phyloP scores from a whole-genome alignment of 257 asterid genomes.

The Plantago elongata region DNA sequence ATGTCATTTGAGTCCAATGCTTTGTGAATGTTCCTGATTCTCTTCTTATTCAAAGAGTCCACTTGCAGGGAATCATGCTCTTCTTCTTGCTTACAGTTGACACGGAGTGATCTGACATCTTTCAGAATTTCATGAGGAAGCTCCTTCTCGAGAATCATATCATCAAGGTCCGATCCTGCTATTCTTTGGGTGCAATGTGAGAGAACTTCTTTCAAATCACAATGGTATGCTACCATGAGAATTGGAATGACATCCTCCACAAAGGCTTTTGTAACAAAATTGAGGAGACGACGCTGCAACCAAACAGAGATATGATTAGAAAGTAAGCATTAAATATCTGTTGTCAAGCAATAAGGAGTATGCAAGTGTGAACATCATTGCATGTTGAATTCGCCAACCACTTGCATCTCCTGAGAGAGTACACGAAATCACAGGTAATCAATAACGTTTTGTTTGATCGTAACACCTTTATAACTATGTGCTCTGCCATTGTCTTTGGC shows the following conservation, averaged over 20 bases:
- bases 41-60: constrained; percentile 42
- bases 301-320: constrained; percentile 12
- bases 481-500: too few species aligned
- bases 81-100: constrained; percentile 32
- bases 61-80: constrained; percentile 32
- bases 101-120: constrained; percentile 41
- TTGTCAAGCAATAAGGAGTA: not conserved
- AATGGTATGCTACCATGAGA: constrained; percentile 54
- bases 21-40: constrained; percentile 52
- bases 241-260: constrained; percentile 78
- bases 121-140: constrained; percentile 44
- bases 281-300: constrained; percentile 63
- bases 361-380: not conserved
- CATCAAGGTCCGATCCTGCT: constrained; percentile 57
- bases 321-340: not conserved
- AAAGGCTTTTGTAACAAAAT: constrained; percentile 64
- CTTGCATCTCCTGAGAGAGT: too few species aligned
- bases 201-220: constrained; percentile 43
- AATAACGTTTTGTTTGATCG: too few species aligned
- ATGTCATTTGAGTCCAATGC: constrained; percentile 80
- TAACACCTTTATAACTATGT: too few species aligned
- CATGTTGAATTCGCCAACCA: too few species aligned
- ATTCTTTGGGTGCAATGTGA: constrained; percentile 48
- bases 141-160: constrained; percentile 60
- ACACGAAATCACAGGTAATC: too few species aligned